Conservation (phyloP, 2,329 filamentous ascomycete species). For the Trichoderma guizhouense region DNA sequence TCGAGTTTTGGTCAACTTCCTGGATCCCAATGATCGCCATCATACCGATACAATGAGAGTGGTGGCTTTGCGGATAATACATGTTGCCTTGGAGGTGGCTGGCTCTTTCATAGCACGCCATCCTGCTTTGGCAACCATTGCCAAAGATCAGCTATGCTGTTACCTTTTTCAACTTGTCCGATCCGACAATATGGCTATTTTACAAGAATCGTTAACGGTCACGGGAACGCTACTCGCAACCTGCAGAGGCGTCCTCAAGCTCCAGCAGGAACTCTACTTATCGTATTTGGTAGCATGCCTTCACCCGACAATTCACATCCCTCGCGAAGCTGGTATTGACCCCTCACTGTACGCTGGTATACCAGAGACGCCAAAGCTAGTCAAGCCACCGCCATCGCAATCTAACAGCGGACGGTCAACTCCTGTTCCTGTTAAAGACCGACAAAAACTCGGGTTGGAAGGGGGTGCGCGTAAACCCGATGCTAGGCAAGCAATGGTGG, state of each 20-base stretch:
- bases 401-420: slow-evolving; percentile 77
- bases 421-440: slow-evolving; percentile 86
- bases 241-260: slow-evolving; percentile 83
- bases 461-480: slow-evolving; percentile 90
- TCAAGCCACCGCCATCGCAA: slow-evolving; percentile 73
- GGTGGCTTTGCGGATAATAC: slow-evolving; percentile 95
- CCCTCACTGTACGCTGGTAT: slow-evolving; percentile 90
- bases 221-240: slow-evolving; percentile 88
- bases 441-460: slow-evolving; percentile 88
- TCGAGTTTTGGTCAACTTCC: slow-evolving; percentile 84
- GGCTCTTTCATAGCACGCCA: slow-evolving; percentile 93
- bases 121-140: slow-evolving; percentile 79
- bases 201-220: slow-evolving; percentile 89
- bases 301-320: slow-evolving; percentile 91
- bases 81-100: slow-evolving; percentile 93
- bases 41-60: slow-evolving; percentile 95
- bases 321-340: slow-evolving; percentile 84
- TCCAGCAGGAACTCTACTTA: slow-evolving; percentile 94
- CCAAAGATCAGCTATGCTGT: slow-evolving; percentile 88
- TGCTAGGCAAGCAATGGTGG: slow-evolving; percentile 95
- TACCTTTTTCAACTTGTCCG: slow-evolving; percentile 94
- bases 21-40: slow-evolving; percentile 89
- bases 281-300: slow-evolving; percentile 93
- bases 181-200: slow-evolving; percentile 91
- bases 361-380: slow-evolving; percentile 82